A percentile compares a stretch with the other conserved stretches of the same genome.
phyloP scores from a whole-genome alignment of 1,139 yeast genomes.

The Spencermartinsiella ligniputridi region DNA sequence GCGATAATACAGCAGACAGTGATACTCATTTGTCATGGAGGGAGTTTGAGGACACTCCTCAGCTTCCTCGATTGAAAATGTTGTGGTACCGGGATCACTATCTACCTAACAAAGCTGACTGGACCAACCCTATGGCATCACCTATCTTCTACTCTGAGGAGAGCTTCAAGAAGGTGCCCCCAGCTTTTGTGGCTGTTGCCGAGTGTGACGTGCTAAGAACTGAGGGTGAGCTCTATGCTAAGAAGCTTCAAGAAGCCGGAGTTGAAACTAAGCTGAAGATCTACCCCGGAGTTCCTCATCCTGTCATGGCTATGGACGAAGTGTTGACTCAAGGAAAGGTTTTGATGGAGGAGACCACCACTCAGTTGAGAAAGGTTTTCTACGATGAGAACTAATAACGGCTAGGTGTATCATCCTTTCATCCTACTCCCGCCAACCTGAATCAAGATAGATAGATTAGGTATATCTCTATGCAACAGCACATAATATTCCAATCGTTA shows the following conservation, averaged over 20 bases:
- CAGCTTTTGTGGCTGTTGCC: constrained; percentile 43
- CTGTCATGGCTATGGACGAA: constrained; percentile 48
- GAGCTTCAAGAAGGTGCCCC: constrained; percentile 40
- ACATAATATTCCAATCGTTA: no score
- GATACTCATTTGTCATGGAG: constrained; percentile 41
- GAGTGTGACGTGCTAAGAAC: constrained; percentile 45
- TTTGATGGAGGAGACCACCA: constrained; percentile 33
- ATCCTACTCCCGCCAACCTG: no score
- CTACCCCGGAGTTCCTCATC: constrained; percentile 46
- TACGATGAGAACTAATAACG: no score
- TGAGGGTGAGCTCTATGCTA: constrained; percentile 44
- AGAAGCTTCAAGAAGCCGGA: constrained; percentile 40
- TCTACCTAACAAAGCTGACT: constrained; percentile 38
- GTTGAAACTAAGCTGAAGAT: constrained; percentile 35
- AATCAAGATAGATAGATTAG: no score
- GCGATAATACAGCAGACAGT: constrained; percentile 44
- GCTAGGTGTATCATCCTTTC: no score
- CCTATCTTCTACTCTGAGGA: constrained; percentile 43
- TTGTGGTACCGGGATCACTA: constrained; percentile 46
- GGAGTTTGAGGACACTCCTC: constrained; percentile 43
- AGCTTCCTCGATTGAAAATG: constrained; percentile 48
- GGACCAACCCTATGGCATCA: constrained; percentile 42
- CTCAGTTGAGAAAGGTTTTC: constrained; percentile 19
- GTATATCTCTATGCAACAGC: no score
- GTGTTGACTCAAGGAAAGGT: constrained; percentile 40